These are phyloP conservation scores for Guyanaporus albipodus DNA, from an alignment of 768 basidiomycete species.

Conservation along the genomic window DNA sequence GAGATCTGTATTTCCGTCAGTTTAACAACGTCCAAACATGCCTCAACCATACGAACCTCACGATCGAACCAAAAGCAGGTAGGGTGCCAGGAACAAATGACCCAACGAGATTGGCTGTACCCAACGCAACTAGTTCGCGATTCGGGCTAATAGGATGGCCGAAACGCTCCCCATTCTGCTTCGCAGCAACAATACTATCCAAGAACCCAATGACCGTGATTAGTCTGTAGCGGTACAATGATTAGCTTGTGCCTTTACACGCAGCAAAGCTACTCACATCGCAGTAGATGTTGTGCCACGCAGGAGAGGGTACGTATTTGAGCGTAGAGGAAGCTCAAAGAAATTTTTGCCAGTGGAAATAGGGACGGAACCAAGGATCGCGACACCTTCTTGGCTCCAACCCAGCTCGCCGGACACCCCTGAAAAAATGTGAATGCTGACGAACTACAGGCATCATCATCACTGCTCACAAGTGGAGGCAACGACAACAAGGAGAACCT, in stretches of 20 bases:
- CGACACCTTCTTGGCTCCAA: conserved; percentile 79
- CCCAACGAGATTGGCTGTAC: conserved; percentile 72
- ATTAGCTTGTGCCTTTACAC: background rate
- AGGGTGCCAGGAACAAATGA: conserved; percentile 86
- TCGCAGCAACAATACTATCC: conserved; percentile 93
- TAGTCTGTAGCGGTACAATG: conserved; percentile 41
- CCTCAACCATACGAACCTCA: conserved; percentile 49
- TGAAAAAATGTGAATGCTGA: conserved; percentile 26
- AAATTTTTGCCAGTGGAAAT: conserved; percentile 58
- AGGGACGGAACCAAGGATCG: conserved; percentile 77
- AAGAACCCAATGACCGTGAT: conserved; percentile 86
- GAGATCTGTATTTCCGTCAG: conserved; percentile 42
- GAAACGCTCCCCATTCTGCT: conserved; percentile 83
- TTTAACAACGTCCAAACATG: background rate
- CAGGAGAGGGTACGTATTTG: conserved; percentile 58
- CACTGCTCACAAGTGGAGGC: conserved; percentile 66
- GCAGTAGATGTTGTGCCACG: conserved; percentile 82
- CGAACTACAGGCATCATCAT: background rate
- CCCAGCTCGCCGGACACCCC: conserved; percentile 63
- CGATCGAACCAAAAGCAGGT: conserved; percentile 91
- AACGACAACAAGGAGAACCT: conserved; percentile 86
- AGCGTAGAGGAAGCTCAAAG: conserved; percentile 68
- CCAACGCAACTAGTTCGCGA: conserved; percentile 89
- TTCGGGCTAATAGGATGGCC: conserved; percentile 91
- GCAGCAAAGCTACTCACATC: conserved; percentile 41